A percentile compares a stretch with the other conserved stretches of the same genome.
These are phyloP conservation scores for Boletus semigastroideus DNA, from an alignment of 1,284 basidiomycete genomes.

Conservation along the genomic window DNA sequence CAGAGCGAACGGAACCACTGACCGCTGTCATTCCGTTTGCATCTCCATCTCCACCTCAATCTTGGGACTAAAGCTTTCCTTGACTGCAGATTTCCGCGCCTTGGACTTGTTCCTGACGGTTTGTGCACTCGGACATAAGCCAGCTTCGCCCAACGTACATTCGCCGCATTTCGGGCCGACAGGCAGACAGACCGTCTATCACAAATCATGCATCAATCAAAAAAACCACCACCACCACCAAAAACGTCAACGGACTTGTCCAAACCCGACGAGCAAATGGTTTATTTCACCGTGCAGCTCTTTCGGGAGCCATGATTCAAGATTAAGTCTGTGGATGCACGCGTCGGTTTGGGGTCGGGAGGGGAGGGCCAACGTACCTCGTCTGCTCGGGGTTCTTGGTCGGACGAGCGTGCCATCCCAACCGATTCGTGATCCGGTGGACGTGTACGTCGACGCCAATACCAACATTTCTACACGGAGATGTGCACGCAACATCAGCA, in stretches of 20 bases:
- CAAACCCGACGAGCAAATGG: constrained; percentile 88
- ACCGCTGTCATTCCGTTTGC: too few relatives aligned
- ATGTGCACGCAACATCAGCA: too few relatives aligned
- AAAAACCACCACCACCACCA: not conserved
- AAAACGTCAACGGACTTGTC: constrained; percentile 60
- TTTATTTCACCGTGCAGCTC: constrained; percentile 84
- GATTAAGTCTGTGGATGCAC: constrained; percentile 60
- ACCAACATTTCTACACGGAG: constrained; percentile 74
- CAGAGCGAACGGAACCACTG: too few relatives aligned
- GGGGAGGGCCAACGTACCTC: constrained; percentile 42
- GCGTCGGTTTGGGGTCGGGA: not conserved
- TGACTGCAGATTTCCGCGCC: constrained; percentile 23
- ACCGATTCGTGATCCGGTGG: constrained; percentile 89
- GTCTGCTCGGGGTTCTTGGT: constrained; percentile 91
- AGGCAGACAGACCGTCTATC: constrained; percentile 78
- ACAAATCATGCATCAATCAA: not conserved
- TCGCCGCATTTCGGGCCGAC: constrained; percentile 79
- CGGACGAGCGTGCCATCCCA: constrained; percentile 86
- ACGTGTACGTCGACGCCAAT: constrained; percentile 98
- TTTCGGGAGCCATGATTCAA: constrained; percentile 89
- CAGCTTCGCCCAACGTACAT: constrained; percentile 59
- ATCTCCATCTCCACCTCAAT: too few relatives aligned
- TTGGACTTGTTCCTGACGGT: constrained; percentile 20
- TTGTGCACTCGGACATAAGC: constrained; percentile 62
- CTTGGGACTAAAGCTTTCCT: too few relatives aligned